Conservation (phyloP, 768 basidiomycete genomes). For the Pisolithus marmoratus region DNA sequence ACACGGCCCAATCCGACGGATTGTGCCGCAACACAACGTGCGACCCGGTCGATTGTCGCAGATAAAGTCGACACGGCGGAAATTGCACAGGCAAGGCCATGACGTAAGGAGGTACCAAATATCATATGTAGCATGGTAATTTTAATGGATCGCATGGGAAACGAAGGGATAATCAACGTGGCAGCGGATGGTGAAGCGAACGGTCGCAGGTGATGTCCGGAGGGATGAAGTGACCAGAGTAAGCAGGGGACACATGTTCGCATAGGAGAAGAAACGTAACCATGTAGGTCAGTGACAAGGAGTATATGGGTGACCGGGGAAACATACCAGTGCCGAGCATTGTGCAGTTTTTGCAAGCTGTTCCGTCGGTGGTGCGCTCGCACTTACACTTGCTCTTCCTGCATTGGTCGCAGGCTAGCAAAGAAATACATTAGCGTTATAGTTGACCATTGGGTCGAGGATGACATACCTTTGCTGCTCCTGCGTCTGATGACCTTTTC, state of each 20-base stretch:
- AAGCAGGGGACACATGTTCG: neutral
- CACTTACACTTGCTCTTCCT: conserved; percentile 90
- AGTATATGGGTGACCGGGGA: neutral
- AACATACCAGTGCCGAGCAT: conserved; percentile 64
- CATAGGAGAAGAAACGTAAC: neutral
- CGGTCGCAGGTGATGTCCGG: neutral
- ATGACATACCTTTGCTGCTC: conserved; percentile 64
- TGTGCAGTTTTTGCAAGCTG: conserved; percentile 73
- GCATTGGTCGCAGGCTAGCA: conserved; percentile 79
- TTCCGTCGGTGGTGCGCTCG: conserved; percentile 54
- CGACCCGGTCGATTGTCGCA: neutral
- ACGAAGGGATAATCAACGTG: neutral
- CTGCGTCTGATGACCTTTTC: conserved; percentile 60
- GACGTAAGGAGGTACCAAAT: neutral
- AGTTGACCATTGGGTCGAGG: neutral
- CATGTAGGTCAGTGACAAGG: neutral
- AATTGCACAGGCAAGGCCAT: neutral
- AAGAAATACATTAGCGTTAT: neutral
- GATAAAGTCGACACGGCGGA: neutral
- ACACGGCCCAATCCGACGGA: neutral
- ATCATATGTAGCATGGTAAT: neutral
- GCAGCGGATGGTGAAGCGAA: neutral
- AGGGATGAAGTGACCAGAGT: neutral
- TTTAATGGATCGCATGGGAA: neutral
- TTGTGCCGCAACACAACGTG: neutral